Base-by-base conservation (phyloP, 768 basidiomycete species). In the Suillus lakei region DNA sequence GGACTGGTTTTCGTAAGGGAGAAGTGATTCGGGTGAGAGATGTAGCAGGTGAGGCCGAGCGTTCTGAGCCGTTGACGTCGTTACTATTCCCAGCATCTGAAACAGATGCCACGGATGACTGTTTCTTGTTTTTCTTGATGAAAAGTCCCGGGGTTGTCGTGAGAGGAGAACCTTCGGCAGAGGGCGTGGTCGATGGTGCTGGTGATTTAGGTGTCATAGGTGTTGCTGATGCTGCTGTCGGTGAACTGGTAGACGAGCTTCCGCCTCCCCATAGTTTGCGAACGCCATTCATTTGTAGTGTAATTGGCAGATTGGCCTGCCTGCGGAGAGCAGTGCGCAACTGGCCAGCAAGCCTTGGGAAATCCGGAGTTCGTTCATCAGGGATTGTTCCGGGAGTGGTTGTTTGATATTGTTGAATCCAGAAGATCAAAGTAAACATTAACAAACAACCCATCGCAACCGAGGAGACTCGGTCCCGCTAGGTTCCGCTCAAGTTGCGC, bases 221-320 rank as follows among this genome's bases (percentile, higher is more conserved):
- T 30, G 63, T 68, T 34, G 67, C 61, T 62, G 50, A 61, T 18
- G 4, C 28, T 73, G 68, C 67, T 65, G 71, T 70, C 61, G 77
- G 78, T 59, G 78, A 69, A 61, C 76, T 73, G 66, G 76, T 62
- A 34, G 75, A 60, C 41, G 63, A 62, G 59, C 79, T 69, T 60
- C 79, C 80, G 63, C 82, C 83, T 65, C 79, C 82, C 63, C 90
- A 83, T 69, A 91, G 82, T 78, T 87, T 85, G 70, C 88, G 89
- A 67, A 91, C 88, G 71, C 88, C 88, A 84, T 91, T 89, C 90
- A 53, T 53, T 51, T 53, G 51, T 30, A 53, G 28, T 30, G 8
- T 26, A 39, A 91, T 91, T 58, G 23, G 16, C 16, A 58, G 38
- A 10, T 39, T 16, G 5, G 15, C 23, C 38, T 26, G 36, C 38